Conservation (phyloP, 129 eudicot genomes). For the Flaveria brownii region DNA sequence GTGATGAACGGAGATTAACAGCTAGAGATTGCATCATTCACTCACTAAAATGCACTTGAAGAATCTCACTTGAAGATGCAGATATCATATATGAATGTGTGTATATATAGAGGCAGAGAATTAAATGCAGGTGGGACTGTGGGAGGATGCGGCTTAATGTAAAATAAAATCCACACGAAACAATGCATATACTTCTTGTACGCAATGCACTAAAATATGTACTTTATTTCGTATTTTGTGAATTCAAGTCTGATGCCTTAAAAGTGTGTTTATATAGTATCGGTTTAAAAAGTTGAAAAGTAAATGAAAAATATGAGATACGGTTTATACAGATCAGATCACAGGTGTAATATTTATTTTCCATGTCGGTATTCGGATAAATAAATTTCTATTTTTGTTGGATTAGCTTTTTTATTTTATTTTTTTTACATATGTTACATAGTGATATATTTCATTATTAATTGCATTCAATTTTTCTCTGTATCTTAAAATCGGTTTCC, state of each 20-base stretch:
- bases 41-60: slow-evolving; percentile 26
- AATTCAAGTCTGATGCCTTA: background rate
- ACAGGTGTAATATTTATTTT: background rate
- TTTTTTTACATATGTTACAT: background rate
- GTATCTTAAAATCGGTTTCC: too few species aligned
- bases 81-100: slow-evolving; percentile 6
- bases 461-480: too few species aligned
- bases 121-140: slow-evolving; percentile 1
- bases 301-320: background rate
- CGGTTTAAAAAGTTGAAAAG: background rate
- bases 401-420: background rate
- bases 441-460: too few species aligned
- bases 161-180: background rate
- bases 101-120: background rate
- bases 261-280: background rate
- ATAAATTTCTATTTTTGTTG: background rate
- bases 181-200: background rate
- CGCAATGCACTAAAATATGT: background rate
- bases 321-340: background rate
- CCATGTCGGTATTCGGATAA: background rate
- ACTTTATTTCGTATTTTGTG: background rate
- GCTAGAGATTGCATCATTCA: slow-evolving; percentile 52
- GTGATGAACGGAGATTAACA: slow-evolving; percentile 42
- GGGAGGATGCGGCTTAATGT: slow-evolving; percentile 4
- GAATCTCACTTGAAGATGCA: background rate